These are phyloP conservation scores for Spathaspora arborariae DNA, from an alignment of 805 yeast genomes.

Conservation along the genomic window DNA sequence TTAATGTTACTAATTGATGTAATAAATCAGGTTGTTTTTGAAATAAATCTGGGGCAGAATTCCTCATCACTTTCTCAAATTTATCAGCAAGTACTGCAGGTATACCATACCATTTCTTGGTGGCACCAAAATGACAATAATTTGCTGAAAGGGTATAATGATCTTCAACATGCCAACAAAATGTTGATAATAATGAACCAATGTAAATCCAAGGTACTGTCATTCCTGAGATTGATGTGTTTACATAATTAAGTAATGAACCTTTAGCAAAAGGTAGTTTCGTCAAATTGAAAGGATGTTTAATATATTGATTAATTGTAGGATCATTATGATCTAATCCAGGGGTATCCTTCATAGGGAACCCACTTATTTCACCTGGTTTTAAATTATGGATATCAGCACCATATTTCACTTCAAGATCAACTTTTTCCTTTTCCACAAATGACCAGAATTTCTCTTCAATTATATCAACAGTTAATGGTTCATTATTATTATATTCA, in stretches of 20 bases:
- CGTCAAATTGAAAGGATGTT: constrained; percentile 74
- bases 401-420: constrained; percentile 70
- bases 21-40: constrained; percentile 81
- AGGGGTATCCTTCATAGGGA: constrained; percentile 48
- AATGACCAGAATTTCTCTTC: constrained; percentile 69
- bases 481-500: constrained; percentile 25
- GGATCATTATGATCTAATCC: constrained; percentile 15
- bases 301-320: constrained; percentile 31
- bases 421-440: constrained; percentile 36
- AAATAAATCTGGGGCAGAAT: constrained; percentile 75
- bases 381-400: constrained; percentile 73
- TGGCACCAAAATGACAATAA: constrained; percentile 85
- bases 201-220: constrained; percentile 93
- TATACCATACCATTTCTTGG: constrained; percentile 92
- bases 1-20: constrained; percentile 78
- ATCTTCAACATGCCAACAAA: constrained; percentile 97
- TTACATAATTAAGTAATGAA: constrained; percentile 63
- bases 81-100: constrained; percentile 62
- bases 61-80: constrained; percentile 63
- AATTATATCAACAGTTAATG: constrained; percentile 39
- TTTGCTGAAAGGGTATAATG: constrained; percentile 89
- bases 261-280: constrained; percentile 67
- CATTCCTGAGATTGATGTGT: constrained; percentile 81
- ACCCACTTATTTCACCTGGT: constrained; percentile 70
- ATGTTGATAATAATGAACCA: constrained; percentile 85